Evolutionary conservation across 2,329 filamentous ascomycete genomes (phyloP).

Genomic region (Colletotrichum simmondsii): DNA sequence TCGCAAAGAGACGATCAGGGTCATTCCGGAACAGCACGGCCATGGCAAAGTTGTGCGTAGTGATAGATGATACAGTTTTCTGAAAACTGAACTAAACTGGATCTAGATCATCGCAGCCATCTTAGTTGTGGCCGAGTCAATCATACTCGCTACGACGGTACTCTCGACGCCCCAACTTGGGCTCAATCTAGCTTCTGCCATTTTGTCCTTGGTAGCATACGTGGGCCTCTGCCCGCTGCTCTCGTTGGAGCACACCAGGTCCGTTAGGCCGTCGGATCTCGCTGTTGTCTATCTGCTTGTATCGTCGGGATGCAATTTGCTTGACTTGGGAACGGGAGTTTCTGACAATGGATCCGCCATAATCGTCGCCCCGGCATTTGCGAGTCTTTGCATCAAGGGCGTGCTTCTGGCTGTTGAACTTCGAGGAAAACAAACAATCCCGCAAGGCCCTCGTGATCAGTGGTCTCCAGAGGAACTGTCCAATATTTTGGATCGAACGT

Average conservation of each 20-base stretch:
- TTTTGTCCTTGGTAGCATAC: not conserved
- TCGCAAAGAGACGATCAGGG: not conserved
- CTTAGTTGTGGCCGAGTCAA: not conserved
- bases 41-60: not conserved
- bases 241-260: slow-evolving; percentile 1
- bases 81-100: not conserved
- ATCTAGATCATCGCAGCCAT: not conserved
- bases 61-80: not conserved
- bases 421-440: not conserved
- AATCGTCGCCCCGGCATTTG: not conserved
- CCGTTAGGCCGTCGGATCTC: slow-evolving; percentile 14
- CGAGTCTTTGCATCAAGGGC: not conserved
- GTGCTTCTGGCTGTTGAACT: not conserved
- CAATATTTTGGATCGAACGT: not conserved
- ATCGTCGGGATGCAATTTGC: not conserved
- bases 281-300: not conserved
- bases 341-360: not conserved
- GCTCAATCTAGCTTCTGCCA: not conserved
- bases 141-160: not conserved
- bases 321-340: not conserved
- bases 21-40: not conserved
- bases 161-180: not conserved
- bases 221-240: slow-evolving; percentile 6
- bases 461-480: not conserved
- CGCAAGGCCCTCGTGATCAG: not conserved